Conservation (phyloP, 116 monocot species). For the Phalaenopsis hybrid region DNA sequence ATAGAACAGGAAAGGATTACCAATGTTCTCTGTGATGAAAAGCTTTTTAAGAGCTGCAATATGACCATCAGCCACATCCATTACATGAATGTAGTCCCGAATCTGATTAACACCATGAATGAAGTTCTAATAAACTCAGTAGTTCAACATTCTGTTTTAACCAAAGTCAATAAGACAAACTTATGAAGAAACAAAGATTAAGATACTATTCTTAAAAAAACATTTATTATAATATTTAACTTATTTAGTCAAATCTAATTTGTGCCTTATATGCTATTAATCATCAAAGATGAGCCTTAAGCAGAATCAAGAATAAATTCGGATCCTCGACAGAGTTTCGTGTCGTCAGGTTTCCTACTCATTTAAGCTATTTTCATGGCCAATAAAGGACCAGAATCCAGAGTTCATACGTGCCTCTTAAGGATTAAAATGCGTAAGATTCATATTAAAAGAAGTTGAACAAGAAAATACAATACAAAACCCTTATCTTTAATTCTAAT, state of each 20-base stretch:
- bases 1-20: slow-evolving; percentile 17
- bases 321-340: no score
- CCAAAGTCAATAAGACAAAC: not conserved
- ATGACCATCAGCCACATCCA: slow-evolving; percentile 78
- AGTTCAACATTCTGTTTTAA: no score
- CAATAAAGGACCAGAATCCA: no score
- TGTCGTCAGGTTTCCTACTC: no score
- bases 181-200: slow-evolving; percentile 1
- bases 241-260: not conserved
- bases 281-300: not conserved
- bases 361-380: no score
- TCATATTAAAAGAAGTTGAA: no score
- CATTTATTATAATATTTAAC: not conserved
- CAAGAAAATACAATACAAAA: no score
- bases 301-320: not conserved
- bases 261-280: not conserved
- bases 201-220: not conserved
- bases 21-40: slow-evolving; percentile 40
- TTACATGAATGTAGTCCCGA: slow-evolving; percentile 77
- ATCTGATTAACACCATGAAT: slow-evolving; percentile 26
- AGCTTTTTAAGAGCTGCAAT: slow-evolving; percentile 61
- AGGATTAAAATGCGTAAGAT: no score
- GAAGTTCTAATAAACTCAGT: not conserved
- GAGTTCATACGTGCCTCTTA: no score
- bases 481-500: no score